Base-by-base conservation (phyloP, 1,139 yeast genomes). In the Lodderomyces beijingensis region DNA sequence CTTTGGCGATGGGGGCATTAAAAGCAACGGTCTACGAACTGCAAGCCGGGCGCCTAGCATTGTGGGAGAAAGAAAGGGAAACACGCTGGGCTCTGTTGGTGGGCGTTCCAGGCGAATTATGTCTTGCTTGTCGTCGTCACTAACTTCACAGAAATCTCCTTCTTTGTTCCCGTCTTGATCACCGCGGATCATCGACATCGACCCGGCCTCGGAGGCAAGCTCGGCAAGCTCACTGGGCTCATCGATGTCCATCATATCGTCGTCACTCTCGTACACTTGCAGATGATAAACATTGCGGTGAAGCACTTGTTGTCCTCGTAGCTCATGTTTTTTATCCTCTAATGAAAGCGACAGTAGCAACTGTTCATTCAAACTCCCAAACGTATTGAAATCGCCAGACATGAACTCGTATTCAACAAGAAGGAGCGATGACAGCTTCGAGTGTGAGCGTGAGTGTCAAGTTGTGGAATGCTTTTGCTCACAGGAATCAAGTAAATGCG, bases 11-110 rank as follows among this genome's bases (percentile, higher is more conserved):
- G 62, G 53, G 7, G 55, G 50, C 38, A 60, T 51, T n/a, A 60
- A 40, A 25, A 58, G 40, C 31, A 43, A 39, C 20, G 51, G 55
- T 14, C 46, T 51, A 16, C 53, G 47, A 8, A 61, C 39, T 2
- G 71, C 71, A 34, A 60, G 44, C 39, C 55, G 53, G n/a, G 70
- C 70, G 0, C 71, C 71, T 10, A 63, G 41, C 27, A 46, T 47
- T 2, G 71, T 65, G 3, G 71, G 71, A 23, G 66, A 62, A 25
- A 50, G 38, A 28, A 53, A 29, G 6, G 46, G 34, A 15, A 43
- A 35, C 21, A 37, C 31, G 17, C 43, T 39, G 9, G 30, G 35
- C 21, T 19, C 21, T 19, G 21, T 8, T 19, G 9, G 21, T 8
- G 9, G 21, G 10, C 9, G 21, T 19, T 19, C 21, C n/a, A n/a